Base-by-base conservation (phyloP, 441 rosid species). In the Metrosideros polymorpha region DNA sequence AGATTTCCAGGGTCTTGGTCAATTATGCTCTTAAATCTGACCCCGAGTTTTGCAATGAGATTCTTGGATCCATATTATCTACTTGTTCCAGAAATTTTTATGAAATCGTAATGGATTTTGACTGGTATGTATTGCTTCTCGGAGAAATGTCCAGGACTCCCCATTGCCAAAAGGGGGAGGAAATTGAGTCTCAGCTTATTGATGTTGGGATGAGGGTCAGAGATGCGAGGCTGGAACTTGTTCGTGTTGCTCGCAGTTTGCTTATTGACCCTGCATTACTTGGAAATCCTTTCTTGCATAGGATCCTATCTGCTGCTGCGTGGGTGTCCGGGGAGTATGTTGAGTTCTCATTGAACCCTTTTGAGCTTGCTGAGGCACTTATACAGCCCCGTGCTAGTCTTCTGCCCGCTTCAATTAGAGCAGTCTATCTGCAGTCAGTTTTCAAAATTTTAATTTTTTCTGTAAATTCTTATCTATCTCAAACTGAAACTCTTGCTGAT, bases 241-340 rank as follows among this genome's bases (percentile, higher is more conserved):
- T 96, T 86, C 92, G 88, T 49, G 94, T 97, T 85, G 87, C 93
- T 88, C 95, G 96, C 84, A 93, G 92, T 57, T 91, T 96, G 89
- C 90, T 97, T 61, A 96, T 95, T 87, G 99, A 96, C 93, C 99
- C 99, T 86, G 98, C 99, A 35, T 91, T 97, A 87, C 97, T 97
- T 84, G 97, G 98, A 35, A 94, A 96, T 89, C 92, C 90, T 53
- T 95, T 90, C 92, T 87, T 96, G 94, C 93, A 93, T 87, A 91
- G 93, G 32, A 91, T 96, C 87, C 87, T 96, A 88, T 94, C 94
- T 35, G 98, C 98, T 88, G 95, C 98, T 88, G 97, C 99, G 47
- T 97, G 98, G 98, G 91, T 91, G 22, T 94, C 95, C 27, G 99
- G 98, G 52, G 98, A 96, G 84, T 96, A 94, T 83, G 94, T 96